These are phyloP conservation scores for Neonectria faginata DNA, from an alignment of 2,329 filamentous ascomycete species.

Conservation along the genomic window DNA sequence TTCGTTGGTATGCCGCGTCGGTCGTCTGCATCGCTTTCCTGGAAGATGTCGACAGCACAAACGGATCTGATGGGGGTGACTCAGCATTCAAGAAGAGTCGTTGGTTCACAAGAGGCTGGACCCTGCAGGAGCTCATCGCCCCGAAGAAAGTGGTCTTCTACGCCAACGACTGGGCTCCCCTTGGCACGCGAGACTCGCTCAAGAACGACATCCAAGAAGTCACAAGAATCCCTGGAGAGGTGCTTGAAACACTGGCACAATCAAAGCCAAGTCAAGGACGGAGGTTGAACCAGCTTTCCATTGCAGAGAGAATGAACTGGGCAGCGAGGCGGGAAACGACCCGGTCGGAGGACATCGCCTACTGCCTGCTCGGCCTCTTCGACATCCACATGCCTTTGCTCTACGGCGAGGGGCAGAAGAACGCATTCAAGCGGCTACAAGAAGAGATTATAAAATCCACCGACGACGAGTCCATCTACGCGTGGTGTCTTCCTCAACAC, in stretches of 20 bases:
- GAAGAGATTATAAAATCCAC: constrained; percentile 48
- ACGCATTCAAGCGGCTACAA: constrained; percentile 46
- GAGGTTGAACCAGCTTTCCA: constrained; percentile 32
- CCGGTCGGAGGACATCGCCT: constrained; percentile 48
- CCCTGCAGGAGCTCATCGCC: constrained; percentile 47
- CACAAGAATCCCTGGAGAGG: constrained; percentile 35
- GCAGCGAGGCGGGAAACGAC: constrained; percentile 47
- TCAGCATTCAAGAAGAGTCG: constrained; percentile 29
- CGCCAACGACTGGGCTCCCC: constrained; percentile 35
- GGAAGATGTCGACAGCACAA: constrained; percentile 32
- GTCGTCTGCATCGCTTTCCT: constrained; percentile 45
- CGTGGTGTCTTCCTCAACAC: constrained; percentile 39
- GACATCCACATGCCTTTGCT: constrained; percentile 51
- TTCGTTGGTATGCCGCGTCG: constrained; percentile 48
- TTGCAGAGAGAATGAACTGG: constrained; percentile 49
- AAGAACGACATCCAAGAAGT: constrained; percentile 30
- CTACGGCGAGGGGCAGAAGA: constrained; percentile 47
- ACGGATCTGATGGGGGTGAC: constrained; percentile 14
- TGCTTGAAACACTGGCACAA: constrained; percentile 33
- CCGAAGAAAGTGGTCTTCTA: constrained; percentile 45
- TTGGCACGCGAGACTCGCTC: constrained; percentile 37
- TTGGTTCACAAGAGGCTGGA: constrained; percentile 48
- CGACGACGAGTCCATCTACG: constrained; percentile 47
- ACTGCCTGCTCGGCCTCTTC: constrained; percentile 50
- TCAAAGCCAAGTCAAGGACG: constrained; percentile 21